These are phyloP conservation scores for Phylloporus gajari DNA, from an alignment of 1,284 basidiomycete genomes.

Conservation along the genomic window DNA sequence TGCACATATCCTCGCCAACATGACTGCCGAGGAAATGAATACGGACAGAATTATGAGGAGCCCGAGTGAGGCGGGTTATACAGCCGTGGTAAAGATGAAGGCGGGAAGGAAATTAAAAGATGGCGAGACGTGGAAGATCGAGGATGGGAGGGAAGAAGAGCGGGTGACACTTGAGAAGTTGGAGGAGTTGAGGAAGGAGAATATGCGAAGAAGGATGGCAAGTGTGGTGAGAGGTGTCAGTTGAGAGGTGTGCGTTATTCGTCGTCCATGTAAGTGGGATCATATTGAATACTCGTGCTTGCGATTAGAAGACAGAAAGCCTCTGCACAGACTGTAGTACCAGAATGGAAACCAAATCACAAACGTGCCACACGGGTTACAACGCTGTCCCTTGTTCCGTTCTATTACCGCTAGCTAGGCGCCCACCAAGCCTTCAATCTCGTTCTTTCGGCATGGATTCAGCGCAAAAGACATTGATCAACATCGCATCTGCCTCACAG, in stretches of 20 bases:
- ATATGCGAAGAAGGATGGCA: conserved; percentile 35
- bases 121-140: conserved; percentile 55
- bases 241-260: conserved; percentile 13
- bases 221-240: neutral
- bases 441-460: conserved; percentile 9
- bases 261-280: no score
- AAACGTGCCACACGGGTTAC: neutral
- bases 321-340: no score
- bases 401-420: neutral
- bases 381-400: no score
- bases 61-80: conserved; percentile 72
- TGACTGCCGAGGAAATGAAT: conserved; percentile 58
- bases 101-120: conserved; percentile 62
- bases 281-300: no score
- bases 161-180: conserved; percentile 49
- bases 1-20: conserved; percentile 62
- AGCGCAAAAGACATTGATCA: conserved; percentile 12
- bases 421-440: neutral
- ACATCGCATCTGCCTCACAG: conserved; percentile 15
- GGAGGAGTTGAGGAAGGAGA: conserved; percentile 53
- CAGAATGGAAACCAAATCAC: neutral
- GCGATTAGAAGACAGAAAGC: neutral
- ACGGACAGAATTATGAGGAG: conserved; percentile 62
- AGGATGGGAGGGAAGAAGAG: conserved; percentile 53
- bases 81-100: conserved; percentile 50